phyloP scores from a whole-genome alignment of 176 grass and related monocot genomes.

The Dactylis glomerata region DNA sequence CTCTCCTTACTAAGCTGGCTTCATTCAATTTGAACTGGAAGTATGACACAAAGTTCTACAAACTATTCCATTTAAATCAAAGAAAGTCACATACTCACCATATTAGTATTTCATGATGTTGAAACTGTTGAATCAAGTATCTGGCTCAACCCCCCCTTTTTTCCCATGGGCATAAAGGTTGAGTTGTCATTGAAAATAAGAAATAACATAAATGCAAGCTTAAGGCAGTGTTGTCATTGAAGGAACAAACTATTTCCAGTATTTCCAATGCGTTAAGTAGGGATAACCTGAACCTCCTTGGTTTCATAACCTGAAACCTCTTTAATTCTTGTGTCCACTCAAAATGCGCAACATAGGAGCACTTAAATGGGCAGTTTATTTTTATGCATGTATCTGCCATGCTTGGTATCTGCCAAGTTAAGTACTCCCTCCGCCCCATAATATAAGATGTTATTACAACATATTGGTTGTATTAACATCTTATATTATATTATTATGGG shows the following conservation, averaged over 20 bases:
- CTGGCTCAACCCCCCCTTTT: background rate
- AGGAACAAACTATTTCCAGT: background rate
- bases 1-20: background rate
- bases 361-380: background rate
- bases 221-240: no score
- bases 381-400: background rate
- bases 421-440: no score
- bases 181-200: conserved; percentile 1
- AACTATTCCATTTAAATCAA: conserved; percentile 1
- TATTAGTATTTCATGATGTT: background rate
- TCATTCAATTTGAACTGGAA: background rate
- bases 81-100: background rate
- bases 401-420: background rate
- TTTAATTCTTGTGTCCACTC: background rate
- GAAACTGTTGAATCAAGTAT: background rate
- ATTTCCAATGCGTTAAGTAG: background rate
- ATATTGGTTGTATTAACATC: no score
- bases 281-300: background rate
- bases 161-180: background rate
- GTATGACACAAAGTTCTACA: background rate
- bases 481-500: no score
- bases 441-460: no score
- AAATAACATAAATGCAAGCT: background rate
- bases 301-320: background rate
- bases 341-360: background rate